Conservation (phyloP, 371 early-diverging fungal species). For the Batkoa obscura region DNA sequence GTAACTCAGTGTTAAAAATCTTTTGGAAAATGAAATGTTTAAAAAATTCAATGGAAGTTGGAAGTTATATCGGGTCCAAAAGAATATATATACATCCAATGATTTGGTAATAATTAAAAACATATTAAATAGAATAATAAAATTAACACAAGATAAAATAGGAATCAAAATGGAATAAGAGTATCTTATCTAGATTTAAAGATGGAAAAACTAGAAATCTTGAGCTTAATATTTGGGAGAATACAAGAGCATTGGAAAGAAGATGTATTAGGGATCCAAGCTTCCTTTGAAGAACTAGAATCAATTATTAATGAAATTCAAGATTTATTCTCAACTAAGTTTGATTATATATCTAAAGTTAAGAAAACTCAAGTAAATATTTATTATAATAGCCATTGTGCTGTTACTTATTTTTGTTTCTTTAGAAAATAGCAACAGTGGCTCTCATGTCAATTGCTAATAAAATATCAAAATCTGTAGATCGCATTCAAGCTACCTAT, state of each 20-base stretch:
- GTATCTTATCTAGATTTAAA: neutral
- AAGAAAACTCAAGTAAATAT: neutral
- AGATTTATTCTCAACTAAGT: neutral
- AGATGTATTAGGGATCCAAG: neutral
- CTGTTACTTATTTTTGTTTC: neutral
- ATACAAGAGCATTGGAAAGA: conserved; percentile 2
- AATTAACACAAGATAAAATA: neutral
- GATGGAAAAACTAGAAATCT: neutral
- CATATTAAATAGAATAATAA: neutral
- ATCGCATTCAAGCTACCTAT: neutral
- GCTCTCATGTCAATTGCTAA: neutral
- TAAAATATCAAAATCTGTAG: neutral
- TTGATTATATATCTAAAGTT: neutral
- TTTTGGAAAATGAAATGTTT: neutral
- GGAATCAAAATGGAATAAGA: neutral
- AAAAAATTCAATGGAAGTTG: neutral
- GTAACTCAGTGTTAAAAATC: neutral
- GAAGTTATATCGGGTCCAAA: conserved; percentile 1
- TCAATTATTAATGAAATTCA: neutral
- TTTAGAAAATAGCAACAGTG: neutral
- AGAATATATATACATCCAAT: neutral
- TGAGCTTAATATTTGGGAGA: neutral
- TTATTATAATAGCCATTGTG: too few species aligned
- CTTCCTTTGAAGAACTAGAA: neutral
- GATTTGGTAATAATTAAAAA: conserved; percentile 3